phyloP scores from a whole-genome alignment of 495 filamentous ascomycete genomes.

The Parmelia sp. region DNA sequence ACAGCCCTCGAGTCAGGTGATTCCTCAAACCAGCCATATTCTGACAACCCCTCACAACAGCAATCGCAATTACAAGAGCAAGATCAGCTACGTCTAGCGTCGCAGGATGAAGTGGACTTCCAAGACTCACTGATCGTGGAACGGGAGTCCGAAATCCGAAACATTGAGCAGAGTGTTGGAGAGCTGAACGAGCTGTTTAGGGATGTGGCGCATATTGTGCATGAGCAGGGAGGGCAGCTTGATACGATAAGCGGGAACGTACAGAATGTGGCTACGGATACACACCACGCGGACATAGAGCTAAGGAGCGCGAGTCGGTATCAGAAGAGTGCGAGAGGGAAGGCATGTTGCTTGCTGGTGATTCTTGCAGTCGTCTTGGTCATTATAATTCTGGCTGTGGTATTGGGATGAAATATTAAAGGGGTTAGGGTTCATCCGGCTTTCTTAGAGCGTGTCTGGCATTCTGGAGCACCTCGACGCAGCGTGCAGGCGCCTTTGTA shows the following conservation, averaged over 20 bases:
- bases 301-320: constrained; percentile 75
- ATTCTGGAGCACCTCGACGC: background rate
- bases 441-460: background rate
- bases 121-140: constrained; percentile 93
- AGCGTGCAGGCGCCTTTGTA: background rate
- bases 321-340: constrained; percentile 87
- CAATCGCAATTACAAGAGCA: constrained; percentile 64
- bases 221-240: constrained; percentile 83
- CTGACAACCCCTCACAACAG: constrained; percentile 38
- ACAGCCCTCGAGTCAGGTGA: constrained; percentile 58
- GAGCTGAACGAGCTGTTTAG: constrained; percentile 95
- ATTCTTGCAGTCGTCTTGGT: constrained; percentile 82
- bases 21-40: constrained; percentile 31
- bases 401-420: constrained; percentile 52
- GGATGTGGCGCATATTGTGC: constrained; percentile 93
- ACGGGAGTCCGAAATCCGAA: constrained; percentile 90
- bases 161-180: constrained; percentile 91
- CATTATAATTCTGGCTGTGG: constrained; percentile 80
- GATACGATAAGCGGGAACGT: constrained; percentile 88
- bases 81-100: constrained; percentile 71
- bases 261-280: constrained; percentile 68
- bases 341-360: constrained; percentile 86
- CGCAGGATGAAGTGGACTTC: constrained; percentile 95
- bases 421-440: background rate
- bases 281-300: constrained; percentile 77